phyloP scores from a whole-genome alignment of 2,329 filamentous ascomycete species.

The Sarocladiaceae sp. region DNA sequence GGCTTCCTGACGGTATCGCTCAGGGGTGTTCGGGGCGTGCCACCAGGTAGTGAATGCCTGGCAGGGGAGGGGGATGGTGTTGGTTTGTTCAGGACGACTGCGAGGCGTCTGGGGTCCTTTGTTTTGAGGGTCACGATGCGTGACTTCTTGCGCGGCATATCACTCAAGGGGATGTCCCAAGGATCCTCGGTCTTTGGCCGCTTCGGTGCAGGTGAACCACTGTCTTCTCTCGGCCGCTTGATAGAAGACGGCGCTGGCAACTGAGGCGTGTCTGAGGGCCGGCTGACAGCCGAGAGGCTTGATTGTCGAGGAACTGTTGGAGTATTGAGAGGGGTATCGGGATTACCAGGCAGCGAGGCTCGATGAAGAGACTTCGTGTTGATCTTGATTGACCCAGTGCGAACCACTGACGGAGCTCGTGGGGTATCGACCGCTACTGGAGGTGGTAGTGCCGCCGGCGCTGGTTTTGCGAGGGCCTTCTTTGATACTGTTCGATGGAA shows the following conservation, averaged over 20 bases:
- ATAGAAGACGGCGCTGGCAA: constrained; percentile 14
- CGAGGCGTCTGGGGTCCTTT: constrained; percentile 26
- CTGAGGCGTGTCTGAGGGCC: constrained; percentile 13
- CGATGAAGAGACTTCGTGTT: constrained; percentile 23
- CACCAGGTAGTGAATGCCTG: constrained; percentile 28
- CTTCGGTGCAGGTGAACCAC: constrained; percentile 27
- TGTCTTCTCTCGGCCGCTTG: constrained; percentile 30
- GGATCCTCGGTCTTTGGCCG: constrained; percentile 29
- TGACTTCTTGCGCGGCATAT: constrained; percentile 21
- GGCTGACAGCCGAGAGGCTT: background rate
- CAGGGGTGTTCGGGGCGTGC: background rate
- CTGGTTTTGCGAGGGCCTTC: constrained; percentile 17
- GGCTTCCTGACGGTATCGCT: background rate
- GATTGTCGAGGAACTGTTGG: constrained; percentile 10
- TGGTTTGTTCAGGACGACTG: constrained; percentile 25
- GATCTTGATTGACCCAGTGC: constrained; percentile 33
- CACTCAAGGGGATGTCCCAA: constrained; percentile 14
- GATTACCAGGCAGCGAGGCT: background rate
- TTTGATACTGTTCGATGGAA: constrained; percentile 31
- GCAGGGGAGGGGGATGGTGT: constrained; percentile 15
- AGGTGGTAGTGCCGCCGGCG: constrained; percentile 13
- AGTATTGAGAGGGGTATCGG: background rate
- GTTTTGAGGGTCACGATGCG: constrained; percentile 32
- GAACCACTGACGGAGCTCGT: constrained; percentile 20
- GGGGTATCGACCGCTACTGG: constrained; percentile 13